Conservation (phyloP, 345 rosid species). For the Zanthoxylum bungeanum region DNA sequence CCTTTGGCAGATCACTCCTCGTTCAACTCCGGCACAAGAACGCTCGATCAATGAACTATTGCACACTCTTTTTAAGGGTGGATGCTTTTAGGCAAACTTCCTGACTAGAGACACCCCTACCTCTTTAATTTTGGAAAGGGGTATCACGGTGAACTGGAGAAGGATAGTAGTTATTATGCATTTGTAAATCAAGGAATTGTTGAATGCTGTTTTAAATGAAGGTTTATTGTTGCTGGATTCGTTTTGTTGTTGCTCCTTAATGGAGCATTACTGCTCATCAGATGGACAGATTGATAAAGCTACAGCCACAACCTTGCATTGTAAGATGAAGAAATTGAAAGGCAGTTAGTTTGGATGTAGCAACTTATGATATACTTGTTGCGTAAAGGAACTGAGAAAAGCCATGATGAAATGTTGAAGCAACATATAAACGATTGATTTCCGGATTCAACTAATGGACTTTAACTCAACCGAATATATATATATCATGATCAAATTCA, state of each 20-base stretch:
- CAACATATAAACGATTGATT: constrained; percentile 54
- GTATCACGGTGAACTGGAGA: too few relatives aligned
- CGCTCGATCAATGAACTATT: too few relatives aligned
- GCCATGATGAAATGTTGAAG: constrained; percentile 76
- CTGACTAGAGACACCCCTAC: too few relatives aligned
- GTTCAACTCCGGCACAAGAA: too few relatives aligned
- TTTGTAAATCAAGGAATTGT: too few relatives aligned
- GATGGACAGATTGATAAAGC: constrained; percentile 49
- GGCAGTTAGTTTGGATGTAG: constrained; percentile 47
- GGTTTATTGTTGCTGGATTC: constrained; percentile 48
- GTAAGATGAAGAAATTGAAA: constrained; percentile 42
- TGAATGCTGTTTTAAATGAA: constrained; percentile 47
- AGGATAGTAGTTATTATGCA: too few relatives aligned
- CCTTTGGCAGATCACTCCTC: too few relatives aligned
- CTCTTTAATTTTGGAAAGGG: too few relatives aligned
- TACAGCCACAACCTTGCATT: constrained; percentile 38
- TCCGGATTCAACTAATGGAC: constrained; percentile 36
- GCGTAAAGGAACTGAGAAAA: constrained; percentile 45
- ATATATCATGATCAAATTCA: not conserved
- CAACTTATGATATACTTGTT: constrained; percentile 45
- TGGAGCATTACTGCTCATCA: constrained; percentile 53
- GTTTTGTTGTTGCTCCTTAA: constrained; percentile 37
- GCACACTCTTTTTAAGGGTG: too few relatives aligned
- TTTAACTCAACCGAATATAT: not conserved
- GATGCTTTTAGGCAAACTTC: too few relatives aligned